Conservation (phyloP, 768 basidiomycete genomes). For the Mycena kentingensis region DNA sequence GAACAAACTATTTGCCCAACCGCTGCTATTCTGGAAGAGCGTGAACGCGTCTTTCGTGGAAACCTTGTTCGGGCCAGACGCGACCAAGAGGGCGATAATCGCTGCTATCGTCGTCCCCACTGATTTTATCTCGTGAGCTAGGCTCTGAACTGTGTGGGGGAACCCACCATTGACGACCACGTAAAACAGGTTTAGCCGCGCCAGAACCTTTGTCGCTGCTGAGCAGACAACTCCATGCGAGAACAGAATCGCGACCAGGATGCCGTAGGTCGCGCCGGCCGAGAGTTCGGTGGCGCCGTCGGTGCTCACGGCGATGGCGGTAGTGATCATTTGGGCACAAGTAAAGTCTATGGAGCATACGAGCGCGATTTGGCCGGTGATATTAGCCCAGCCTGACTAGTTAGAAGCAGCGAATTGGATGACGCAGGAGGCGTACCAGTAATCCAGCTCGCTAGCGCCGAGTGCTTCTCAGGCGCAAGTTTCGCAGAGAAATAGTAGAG, state of each 20-base stretch:
- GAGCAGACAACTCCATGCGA: constrained; percentile 74
- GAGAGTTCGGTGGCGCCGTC: constrained; percentile 55
- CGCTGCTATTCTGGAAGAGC: constrained; percentile 68
- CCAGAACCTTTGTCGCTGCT: constrained; percentile 63
- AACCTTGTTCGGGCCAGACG: constrained; percentile 57
- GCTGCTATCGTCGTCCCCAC: constrained; percentile 68
- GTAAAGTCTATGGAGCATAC: constrained; percentile 76
- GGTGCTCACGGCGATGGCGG: constrained; percentile 63
- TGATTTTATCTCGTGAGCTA: no score
- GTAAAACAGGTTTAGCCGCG: constrained; percentile 71
- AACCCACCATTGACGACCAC: constrained; percentile 62
- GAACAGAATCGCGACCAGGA: constrained; percentile 63
- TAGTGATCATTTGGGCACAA: constrained; percentile 78
- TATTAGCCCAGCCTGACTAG: constrained; percentile 64
- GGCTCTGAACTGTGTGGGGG: not conserved
- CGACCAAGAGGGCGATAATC: constrained; percentile 59
- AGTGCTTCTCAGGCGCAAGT: constrained; percentile 61
- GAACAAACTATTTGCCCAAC: constrained; percentile 63
- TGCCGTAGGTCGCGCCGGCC: constrained; percentile 65
- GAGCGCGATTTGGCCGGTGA: constrained; percentile 60
- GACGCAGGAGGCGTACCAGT: constrained; percentile 36
- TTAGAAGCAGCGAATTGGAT: not conserved
- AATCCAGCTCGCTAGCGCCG: constrained; percentile 66
- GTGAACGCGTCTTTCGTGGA: constrained; percentile 71
- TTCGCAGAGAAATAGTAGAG: constrained; percentile 81